phyloP scores from a whole-genome alignment of 2,329 filamentous ascomycete genomes.

The Fusarium pseudoanthophilum region DNA sequence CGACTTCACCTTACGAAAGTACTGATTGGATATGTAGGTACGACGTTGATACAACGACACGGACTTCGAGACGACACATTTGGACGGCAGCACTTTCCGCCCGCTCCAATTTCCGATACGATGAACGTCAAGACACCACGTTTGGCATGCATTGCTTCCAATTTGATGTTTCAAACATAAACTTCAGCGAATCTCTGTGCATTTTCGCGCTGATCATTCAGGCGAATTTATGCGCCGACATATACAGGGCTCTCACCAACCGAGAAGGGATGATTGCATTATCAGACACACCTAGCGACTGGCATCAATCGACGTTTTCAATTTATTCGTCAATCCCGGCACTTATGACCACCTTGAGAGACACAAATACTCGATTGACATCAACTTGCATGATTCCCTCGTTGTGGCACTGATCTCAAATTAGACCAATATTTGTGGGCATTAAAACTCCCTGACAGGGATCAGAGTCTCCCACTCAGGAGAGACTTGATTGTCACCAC shows the following conservation, averaged over 20 bases:
- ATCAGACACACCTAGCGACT: neutral
- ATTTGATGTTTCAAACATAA: neutral
- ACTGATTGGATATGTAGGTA: neutral
- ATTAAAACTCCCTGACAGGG: neutral
- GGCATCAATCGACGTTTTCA: neutral
- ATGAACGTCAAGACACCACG: neutral
- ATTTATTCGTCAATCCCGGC: neutral
- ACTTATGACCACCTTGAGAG: neutral
- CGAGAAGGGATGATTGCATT: neutral
- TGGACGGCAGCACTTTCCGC: neutral
- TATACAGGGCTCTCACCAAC: neutral
- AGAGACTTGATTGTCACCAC: constrained; percentile 4
- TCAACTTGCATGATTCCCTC: neutral
- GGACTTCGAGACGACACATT: neutral
- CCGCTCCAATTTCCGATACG: neutral
- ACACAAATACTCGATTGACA: neutral
- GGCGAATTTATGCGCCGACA: neutral
- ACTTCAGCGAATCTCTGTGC: neutral
- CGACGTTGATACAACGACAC: neutral
- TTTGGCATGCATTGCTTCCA: neutral
- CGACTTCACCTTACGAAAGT: neutral
- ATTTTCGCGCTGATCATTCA: neutral
- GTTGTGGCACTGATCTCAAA: neutral
- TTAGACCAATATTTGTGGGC: neutral
- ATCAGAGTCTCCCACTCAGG: neutral